phyloP scores from a whole-genome alignment of 495 filamentous ascomycete genomes.

The Penicillium robsamsonii region DNA sequence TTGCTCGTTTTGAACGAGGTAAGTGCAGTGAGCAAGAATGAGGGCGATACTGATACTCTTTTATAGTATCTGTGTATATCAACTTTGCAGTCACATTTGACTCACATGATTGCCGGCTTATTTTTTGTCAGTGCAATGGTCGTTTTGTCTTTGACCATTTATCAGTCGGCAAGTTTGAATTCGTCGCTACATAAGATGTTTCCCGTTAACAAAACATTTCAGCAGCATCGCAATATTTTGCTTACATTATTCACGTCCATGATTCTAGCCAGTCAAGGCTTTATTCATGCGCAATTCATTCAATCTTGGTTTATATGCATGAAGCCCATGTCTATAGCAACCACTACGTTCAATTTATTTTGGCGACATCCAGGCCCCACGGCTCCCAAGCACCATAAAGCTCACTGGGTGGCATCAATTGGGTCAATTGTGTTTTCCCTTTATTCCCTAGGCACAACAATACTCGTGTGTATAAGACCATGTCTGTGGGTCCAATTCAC shows the following conservation, averaged over 20 bases:
- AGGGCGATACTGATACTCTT: background rate
- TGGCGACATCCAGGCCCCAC: background rate
- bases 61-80: background rate
- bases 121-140: background rate
- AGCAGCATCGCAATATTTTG: background rate
- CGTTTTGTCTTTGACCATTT: background rate
- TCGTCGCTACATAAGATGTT: background rate
- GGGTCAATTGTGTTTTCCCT: constrained; percentile 3
- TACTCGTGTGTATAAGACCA: background rate
- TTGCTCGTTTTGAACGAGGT: background rate
- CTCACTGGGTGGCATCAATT: constrained; percentile 1
- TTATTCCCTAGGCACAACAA: constrained; percentile 3
- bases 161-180: background rate
- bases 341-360: background rate
- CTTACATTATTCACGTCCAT: background rate
- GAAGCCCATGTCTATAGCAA: background rate
- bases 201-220: background rate
- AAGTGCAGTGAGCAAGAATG: background rate
- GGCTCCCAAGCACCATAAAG: background rate
- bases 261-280: background rate
- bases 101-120: background rate
- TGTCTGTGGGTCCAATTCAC: constrained; percentile 1
- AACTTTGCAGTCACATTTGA: background rate
- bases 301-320: background rate
- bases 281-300: constrained; percentile 1